These are phyloP conservation scores for Colletotrichum musicola DNA, from an alignment of 2,329 filamentous ascomycete species.

Conservation along the genomic window DNA sequence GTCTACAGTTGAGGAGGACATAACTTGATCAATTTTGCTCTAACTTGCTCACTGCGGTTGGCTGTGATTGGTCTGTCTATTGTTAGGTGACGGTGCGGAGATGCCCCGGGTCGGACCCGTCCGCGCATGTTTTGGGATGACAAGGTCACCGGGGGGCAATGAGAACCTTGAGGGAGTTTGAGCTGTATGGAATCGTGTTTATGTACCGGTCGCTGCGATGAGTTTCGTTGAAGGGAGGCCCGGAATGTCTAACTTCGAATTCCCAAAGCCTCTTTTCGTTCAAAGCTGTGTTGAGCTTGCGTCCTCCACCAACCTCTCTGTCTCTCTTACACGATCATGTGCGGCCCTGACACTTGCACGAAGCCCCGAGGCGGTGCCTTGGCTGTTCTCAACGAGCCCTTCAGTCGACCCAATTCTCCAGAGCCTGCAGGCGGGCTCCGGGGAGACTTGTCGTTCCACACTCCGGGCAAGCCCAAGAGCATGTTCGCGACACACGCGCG, in stretches of 20 bases:
- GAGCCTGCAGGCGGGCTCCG: conserved; percentile 28
- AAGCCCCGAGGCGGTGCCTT: conserved; percentile 60
- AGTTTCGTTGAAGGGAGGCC: no score
- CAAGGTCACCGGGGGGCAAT: conserved; percentile 15
- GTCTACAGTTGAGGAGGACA: not conserved
- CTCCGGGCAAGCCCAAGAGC: conserved; percentile 53
- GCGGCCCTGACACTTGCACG: conserved; percentile 56
- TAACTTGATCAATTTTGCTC: conserved; percentile 46
- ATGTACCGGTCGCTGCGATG: not conserved
- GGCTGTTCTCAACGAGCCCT: conserved; percentile 53
- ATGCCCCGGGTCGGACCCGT: conserved; percentile 32
- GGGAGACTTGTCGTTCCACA: conserved; percentile 60
- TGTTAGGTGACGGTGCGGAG: conserved; percentile 5
- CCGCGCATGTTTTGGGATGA: conserved; percentile 34
- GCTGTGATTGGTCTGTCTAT: conserved; percentile 46
- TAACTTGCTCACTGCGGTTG: conserved; percentile 50
- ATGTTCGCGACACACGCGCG: conserved; percentile 57
- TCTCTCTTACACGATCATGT: conserved; percentile 50
- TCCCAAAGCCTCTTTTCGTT: no score
- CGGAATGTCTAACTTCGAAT: no score
- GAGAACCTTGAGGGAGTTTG: conserved; percentile 38
- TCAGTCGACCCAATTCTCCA: not conserved
- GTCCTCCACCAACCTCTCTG: no score
- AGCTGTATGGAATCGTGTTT: conserved; percentile 3
- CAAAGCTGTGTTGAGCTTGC: no score